Conservation (phyloP, 1,284 basidiomycete species). For the Xerocomus minutiporus region DNA sequence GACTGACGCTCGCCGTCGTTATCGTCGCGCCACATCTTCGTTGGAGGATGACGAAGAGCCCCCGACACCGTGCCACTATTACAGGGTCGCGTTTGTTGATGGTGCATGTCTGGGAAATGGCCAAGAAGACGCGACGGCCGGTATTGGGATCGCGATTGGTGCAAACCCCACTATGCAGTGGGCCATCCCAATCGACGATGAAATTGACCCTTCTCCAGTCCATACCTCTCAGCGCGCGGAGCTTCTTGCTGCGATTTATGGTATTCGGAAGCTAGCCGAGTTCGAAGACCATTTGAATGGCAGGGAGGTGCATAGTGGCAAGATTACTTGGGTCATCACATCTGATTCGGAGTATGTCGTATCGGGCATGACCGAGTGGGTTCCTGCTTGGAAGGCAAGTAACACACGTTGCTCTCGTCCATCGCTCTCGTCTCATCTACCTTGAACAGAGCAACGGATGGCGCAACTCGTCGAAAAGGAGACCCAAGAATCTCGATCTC, state of each 20-base stretch:
- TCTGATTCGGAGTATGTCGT: constrained; percentile 38
- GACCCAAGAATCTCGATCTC: constrained; percentile 19
- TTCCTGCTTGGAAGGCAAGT: constrained; percentile 13
- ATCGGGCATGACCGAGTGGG: constrained; percentile 33
- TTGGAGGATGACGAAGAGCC: constrained; percentile 2
- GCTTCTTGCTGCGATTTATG: constrained; percentile 14
- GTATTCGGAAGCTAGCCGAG: constrained; percentile 13
- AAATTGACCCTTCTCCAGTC: constrained; percentile 1
- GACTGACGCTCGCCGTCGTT: background rate
- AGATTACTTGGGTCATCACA: constrained; percentile 22
- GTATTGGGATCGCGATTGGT: constrained; percentile 15
- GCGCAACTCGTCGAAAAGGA: constrained; percentile 8
- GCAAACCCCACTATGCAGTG: constrained; percentile 1
- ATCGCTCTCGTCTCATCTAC: background rate
- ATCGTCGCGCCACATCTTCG: background rate
- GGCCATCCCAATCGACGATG: constrained; percentile 13
- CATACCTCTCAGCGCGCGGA: constrained; percentile 17
- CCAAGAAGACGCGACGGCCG: constrained; percentile 3
- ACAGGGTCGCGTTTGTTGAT: constrained; percentile 12
- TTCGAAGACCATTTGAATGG: background rate
- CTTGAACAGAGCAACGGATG: constrained; percentile 8
- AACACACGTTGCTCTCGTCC: background rate
- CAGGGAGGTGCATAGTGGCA: background rate
- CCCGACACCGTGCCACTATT: constrained; percentile 13
- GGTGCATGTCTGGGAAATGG: constrained; percentile 14